These are phyloP conservation scores for Fusarium temperatum DNA, from an alignment of 2,329 filamentous ascomycete species.

Conservation along the genomic window DNA sequence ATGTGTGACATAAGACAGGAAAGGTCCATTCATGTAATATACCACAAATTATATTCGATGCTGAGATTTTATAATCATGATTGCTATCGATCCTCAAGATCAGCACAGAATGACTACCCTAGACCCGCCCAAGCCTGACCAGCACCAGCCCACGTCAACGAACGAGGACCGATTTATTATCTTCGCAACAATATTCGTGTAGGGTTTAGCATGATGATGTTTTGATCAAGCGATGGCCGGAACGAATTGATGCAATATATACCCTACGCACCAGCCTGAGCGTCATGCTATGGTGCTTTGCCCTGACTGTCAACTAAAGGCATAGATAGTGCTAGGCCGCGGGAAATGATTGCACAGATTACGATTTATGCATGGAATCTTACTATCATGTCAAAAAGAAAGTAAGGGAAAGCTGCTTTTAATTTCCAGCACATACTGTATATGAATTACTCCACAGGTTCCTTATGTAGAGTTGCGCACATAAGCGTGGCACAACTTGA, in stretches of 20 bases:
- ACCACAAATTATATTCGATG: no score
- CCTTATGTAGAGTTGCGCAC: background rate
- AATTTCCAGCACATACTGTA: background rate
- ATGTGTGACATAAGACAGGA: no score
- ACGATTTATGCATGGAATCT: constrained; percentile 1
- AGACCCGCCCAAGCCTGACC: background rate
- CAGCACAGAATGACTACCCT: background rate
- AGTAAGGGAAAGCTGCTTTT: background rate
- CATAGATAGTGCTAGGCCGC: background rate
- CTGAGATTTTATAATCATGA: no score
- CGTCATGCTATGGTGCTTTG: background rate
- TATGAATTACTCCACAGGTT: background rate
- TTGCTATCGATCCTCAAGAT: no score
- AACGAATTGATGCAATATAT: background rate
- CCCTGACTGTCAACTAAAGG: background rate
- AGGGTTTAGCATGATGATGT: background rate
- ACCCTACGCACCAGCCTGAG: background rate
- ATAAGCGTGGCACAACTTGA: background rate
- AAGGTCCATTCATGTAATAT: no score
- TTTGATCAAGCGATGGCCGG: background rate
- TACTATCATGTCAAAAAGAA: background rate
- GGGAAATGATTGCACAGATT: background rate
- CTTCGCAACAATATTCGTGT: background rate
- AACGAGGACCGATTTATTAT: background rate
- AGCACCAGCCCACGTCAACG: background rate